Evolutionary conservation across 2,329 filamentous ascomycete genomes (phyloP), one percentile per base, ranked within the genome.

Genomic region (Scytalidium sp.): DNA sequence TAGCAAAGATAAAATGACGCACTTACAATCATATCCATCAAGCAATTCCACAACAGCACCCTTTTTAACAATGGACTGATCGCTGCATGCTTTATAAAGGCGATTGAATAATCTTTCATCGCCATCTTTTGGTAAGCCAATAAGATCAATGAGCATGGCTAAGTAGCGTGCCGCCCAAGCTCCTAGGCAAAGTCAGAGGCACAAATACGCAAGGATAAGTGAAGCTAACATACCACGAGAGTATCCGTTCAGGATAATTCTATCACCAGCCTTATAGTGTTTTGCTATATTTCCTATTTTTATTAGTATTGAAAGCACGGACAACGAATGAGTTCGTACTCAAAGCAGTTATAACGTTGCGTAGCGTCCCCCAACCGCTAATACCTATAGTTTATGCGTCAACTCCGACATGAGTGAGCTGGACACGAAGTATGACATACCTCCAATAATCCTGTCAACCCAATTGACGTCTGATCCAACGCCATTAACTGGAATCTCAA

Each of bases 21-120:
- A 36, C 40, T 42, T 42, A 42, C 40, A 19, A n/a, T 42, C 40
- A 42, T 42, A 19, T 42, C 40, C 40, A 11, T 42, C 40, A n/a
- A 42, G 4, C 40, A 42, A 42, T 3, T 19, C 19, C 10, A 19
- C 11, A 19, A 19, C 40, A 11, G 21, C 40, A 10, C 40, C 40
- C 11, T 42, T 10, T 19, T 42, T 42, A 19, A 42, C 17, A 19
- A 42, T 42, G 17, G 40, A 19, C 11, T 42, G 11, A 19, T 42
- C 21, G 11, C 19, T 42, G 40, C 11, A 42, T 11, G 40, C 40
- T 19, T 42, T 42, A 3, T 42, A 42, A 3, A 42, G 17, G 40
- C 40, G 40, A 19, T 42, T n/a, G 40, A 42, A 42, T 11, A 42
- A 19, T 42, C 21, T 19, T 42, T 19, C 19, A 19, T 42, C 40